Percentiles rank a stretch among this genome's conserved stretches.
phyloP scores from a whole-genome alignment of 1,284 basidiomycete species.

The Microstroma glucosiphilum region DNA sequence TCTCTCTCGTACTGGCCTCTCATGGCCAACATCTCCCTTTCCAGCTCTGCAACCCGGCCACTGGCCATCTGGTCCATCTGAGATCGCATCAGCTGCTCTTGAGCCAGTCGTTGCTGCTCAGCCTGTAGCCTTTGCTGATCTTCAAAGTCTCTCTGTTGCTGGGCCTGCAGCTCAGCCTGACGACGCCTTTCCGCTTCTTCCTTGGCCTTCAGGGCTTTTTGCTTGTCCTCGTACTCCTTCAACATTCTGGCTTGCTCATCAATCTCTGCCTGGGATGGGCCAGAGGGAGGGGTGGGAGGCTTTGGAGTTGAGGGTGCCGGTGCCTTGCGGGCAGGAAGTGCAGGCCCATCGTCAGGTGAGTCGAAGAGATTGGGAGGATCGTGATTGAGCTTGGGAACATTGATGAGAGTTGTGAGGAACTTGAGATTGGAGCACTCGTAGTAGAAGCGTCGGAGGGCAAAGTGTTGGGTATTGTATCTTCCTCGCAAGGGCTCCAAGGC shows the following conservation, averaged over 20 bases:
- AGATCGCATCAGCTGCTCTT: constrained; percentile 72
- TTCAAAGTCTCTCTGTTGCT: constrained; percentile 83
- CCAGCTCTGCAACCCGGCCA: constrained; percentile 66
- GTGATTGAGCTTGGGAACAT: constrained; percentile 49
- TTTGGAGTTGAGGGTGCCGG: constrained; percentile 17
- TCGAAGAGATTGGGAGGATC: constrained; percentile 50
- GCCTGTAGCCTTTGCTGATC: constrained; percentile 79
- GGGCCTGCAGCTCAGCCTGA: constrained; percentile 69
- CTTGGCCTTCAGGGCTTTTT: constrained; percentile 69
- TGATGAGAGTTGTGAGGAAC: constrained; percentile 49
- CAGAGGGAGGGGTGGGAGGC: constrained; percentile 32
- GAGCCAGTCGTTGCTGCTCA: constrained; percentile 78
- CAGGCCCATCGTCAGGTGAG: constrained; percentile 41
- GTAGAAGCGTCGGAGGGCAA: constrained; percentile 47
- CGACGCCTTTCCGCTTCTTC: constrained; percentile 76
- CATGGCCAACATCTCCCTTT: constrained; percentile 85
- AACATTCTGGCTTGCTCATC: constrained; percentile 90
- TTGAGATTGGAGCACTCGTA: constrained; percentile 50
- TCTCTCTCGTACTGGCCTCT: constrained; percentile 96
- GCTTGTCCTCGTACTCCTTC: constrained; percentile 94
- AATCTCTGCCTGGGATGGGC: constrained; percentile 59
- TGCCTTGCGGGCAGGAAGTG: constrained; percentile 31
- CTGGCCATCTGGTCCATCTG: constrained; percentile 64
- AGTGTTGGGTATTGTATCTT: constrained; percentile 47
- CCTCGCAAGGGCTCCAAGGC: constrained; percentile 48